These are phyloP conservation scores for Cardamine chenopodiifolia DNA, from an alignment of 345 rosid genomes.

Conservation along the genomic window DNA sequence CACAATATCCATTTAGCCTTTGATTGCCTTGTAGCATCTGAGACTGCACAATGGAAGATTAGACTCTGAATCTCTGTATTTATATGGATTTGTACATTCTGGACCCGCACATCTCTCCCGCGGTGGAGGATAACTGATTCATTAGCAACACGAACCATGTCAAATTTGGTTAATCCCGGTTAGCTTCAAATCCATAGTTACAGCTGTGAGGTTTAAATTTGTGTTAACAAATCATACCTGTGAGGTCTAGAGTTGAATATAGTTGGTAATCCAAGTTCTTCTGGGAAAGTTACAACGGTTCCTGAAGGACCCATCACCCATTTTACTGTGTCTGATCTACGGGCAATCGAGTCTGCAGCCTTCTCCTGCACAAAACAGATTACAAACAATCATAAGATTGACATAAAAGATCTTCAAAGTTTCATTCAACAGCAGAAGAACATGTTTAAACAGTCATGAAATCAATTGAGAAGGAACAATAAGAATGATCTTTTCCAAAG, in stretches of 20 bases:
- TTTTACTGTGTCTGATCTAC: slow-evolving; percentile 61
- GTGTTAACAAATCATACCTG: slow-evolving; percentile 46
- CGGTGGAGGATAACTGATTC: slow-evolving; percentile 82
- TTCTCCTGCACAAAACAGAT: slow-evolving; percentile 57
- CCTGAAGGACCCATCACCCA: slow-evolving; percentile 73
- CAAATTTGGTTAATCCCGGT: not conserved
- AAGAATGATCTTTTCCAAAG: not conserved
- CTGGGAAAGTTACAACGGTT: slow-evolving; percentile 72
- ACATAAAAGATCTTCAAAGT: not conserved
- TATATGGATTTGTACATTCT: slow-evolving; percentile 71
- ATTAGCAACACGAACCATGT: slow-evolving; percentile 7
- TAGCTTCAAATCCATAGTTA: not conserved
- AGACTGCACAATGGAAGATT: slow-evolving; percentile 93
- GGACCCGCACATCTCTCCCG: slow-evolving; percentile 89
- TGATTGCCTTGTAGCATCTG: slow-evolving; percentile 83
- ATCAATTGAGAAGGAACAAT: not conserved
- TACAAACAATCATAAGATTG: slow-evolving; percentile 22
- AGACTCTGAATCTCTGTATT: slow-evolving; percentile 82
- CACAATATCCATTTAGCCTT: slow-evolving; percentile 34
- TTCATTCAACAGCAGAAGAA: not conserved
- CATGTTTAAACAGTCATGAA: not conserved
- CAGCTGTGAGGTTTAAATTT: not conserved
- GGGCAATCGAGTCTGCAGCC: slow-evolving; percentile 62
- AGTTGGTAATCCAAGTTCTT: slow-evolving; percentile 74
- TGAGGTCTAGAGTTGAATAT: slow-evolving; percentile 61